A percentile compares a stretch with the other conserved stretches of the same genome.
phyloP scores from a whole-genome alignment of 2,329 filamentous ascomycete genomes.

The Calonectria crousiana region DNA sequence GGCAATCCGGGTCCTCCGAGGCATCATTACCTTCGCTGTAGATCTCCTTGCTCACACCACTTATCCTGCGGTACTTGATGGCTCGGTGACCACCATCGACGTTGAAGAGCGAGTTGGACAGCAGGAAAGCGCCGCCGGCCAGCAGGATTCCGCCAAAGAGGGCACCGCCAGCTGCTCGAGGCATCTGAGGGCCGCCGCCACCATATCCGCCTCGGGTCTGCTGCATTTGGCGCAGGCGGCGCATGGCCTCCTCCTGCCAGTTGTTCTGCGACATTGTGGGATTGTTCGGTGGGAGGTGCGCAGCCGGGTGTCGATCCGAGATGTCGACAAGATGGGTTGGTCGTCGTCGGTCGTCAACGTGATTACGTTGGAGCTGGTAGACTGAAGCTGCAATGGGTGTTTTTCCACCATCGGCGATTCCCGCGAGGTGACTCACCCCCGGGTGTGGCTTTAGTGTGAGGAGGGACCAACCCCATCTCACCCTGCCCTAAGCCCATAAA shows the following conservation, averaged over 20 bases:
- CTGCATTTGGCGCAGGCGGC: constrained; percentile 63
- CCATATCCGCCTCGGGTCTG: constrained; percentile 57
- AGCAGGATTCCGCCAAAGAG: constrained; percentile 58
- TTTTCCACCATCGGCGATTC: constrained; percentile 41
- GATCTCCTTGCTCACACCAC: constrained; percentile 95
- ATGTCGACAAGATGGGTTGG: constrained; percentile 16
- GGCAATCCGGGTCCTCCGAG: constrained; percentile 30
- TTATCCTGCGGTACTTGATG: constrained; percentile 96
- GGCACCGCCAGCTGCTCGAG: constrained; percentile 54
- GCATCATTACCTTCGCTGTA: constrained; percentile 83
- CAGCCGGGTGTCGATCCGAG: constrained; percentile 27
- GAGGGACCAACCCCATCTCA: constrained; percentile 3
- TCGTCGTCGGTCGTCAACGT: constrained; percentile 31
- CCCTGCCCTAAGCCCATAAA: background rate
- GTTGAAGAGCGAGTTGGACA: constrained; percentile 76
- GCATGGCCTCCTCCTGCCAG: constrained; percentile 64
- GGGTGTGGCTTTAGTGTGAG: constrained; percentile 19
- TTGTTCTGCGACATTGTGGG: constrained; percentile 52
- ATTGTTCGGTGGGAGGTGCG: constrained; percentile 16
- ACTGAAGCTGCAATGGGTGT: constrained; percentile 44
- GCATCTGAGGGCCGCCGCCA: constrained; percentile 57
- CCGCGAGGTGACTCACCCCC: constrained; percentile 21
- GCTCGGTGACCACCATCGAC: constrained; percentile 98
- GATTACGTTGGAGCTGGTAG: constrained; percentile 43
- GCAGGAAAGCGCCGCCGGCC: constrained; percentile 62